Percentiles rank a stretch among this genome's conserved stretches.
These are phyloP conservation scores for Exophiala xenobiotica DNA, from an alignment of 2,329 filamentous ascomycete species.

Conservation along the genomic window DNA sequence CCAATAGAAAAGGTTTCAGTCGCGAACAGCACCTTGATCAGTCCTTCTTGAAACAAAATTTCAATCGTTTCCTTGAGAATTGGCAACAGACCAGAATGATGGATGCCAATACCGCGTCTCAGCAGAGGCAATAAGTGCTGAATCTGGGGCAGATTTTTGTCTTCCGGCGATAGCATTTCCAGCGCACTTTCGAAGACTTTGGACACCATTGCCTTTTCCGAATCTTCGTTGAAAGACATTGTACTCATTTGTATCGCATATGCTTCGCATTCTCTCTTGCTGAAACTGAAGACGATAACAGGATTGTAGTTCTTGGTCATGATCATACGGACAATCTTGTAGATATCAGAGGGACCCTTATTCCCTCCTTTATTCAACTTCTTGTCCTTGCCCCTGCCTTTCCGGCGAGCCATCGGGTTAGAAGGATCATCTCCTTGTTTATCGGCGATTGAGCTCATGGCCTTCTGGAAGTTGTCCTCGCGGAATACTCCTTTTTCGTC, in stretches of 20 bases:
- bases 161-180: constrained; percentile 86
- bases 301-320: constrained; percentile 97
- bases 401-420: constrained; percentile 75
- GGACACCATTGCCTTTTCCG: constrained; percentile 88
- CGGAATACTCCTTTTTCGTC: constrained; percentile 96
- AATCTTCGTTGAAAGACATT: constrained; percentile 92
- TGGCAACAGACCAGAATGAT: constrained; percentile 91
- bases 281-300: constrained; percentile 99
- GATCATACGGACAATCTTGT: constrained; percentile 98
- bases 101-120: constrained; percentile 89
- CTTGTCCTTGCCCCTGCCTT: constrained; percentile 89
- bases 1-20: constrained; percentile 99
- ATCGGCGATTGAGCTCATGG: constrained; percentile 85
- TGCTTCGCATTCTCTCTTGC: constrained; percentile 92
- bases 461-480: constrained; percentile 95
- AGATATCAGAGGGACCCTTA: constrained; percentile 75
- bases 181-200: constrained; percentile 95
- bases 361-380: constrained; percentile 84
- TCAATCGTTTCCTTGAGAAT: constrained; percentile 99
- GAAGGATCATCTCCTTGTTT: constrained; percentile 81
- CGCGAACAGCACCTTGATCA: constrained; percentile 97
- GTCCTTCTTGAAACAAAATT: constrained; percentile 94
- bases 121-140: constrained; percentile 84
- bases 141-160: constrained; percentile 85
- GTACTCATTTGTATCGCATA: constrained; percentile 83